Evolutionary conservation across 2,329 filamentous ascomycete genomes (phyloP), one percentile per base, ranked within the genome.

Genomic region (Aplosporella prunicola): DNA sequence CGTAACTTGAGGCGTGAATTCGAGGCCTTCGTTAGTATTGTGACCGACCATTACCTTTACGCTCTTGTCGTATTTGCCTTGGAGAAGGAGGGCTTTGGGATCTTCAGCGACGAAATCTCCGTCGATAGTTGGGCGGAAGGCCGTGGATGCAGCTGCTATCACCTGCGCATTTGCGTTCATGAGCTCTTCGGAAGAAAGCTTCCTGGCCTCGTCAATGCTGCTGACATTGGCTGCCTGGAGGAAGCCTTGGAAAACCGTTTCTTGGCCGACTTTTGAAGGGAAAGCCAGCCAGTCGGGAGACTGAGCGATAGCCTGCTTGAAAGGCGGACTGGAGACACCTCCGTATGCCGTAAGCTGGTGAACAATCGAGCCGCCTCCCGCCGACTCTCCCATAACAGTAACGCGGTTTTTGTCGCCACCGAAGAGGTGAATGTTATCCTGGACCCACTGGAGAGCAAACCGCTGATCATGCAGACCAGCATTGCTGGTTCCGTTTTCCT

Each of bases 341-440:
- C 69, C 70, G 41, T 60, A 71, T 1, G 68, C 26, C 17, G 70
- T 75, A 41, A 74, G 66, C 35, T 76, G 70, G 45, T 74, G 70
- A 54, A 72, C 62, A 40, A 76, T 64, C 3, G 64, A 69, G 0
- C 69, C 69, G 6, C 59, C 71, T 18, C 72, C 71, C 7, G 72
- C 69, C 11, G 64, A 69, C 42, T 69, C 55, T 5, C 69, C 65
- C 52, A 17, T 2, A 62, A 69, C 53, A 1, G 68, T 72, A 24
- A 74, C 61, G 6, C 57, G 57, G 3, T 57, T 49, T 4, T 62
- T 52, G 46, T 74, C 66, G 5, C 71, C 71, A 4, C 71, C 69
- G 45, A 74, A 74, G 2, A 62, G 50, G 30, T 63, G 50, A 39
- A 74, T 72, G 39, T 72, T 57, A 17, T 64, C 48, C 28, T 68